Evolutionary conservation across 106 monocot genomes (phyloP).

Genomic region (Dendrobium officinale): DNA sequence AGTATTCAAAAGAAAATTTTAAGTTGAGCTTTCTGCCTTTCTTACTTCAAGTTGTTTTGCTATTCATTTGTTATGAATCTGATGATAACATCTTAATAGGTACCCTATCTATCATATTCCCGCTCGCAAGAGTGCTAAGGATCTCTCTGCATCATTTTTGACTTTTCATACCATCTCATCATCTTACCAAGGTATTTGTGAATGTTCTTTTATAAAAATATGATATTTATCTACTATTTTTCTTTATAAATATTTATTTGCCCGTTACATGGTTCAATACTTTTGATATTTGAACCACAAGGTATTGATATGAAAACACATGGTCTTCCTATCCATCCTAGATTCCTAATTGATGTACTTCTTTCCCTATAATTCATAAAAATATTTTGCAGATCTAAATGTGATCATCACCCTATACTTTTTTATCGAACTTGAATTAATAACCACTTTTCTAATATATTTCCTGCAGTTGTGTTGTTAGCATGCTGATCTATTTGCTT

Average conservation of each 20-base stretch:
- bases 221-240: neutral
- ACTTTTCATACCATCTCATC: constrained; percentile 86
- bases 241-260: neutral
- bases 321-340: neutral
- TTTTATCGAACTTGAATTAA: neutral
- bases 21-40: neutral
- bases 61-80: neutral
- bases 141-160: constrained; percentile 58
- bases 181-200: constrained; percentile 61
- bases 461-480: neutral
- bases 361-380: neutral
- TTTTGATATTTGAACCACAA: neutral
- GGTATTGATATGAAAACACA: neutral
- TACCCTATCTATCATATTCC: constrained; percentile 89
- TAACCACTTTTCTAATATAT: neutral
- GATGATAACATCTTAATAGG: constrained; percentile 26
- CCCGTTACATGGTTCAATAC: neutral
- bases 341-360: neutral
- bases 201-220: neutral
- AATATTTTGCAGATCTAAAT: neutral
- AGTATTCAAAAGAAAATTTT: neutral
- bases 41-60: neutral
- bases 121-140: constrained; percentile 37
- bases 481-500: neutral
- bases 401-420: neutral